These are phyloP conservation scores for Sphaerosporella brunnea DNA, from an alignment of 495 filamentous ascomycete genomes.

Conservation along the genomic window DNA sequence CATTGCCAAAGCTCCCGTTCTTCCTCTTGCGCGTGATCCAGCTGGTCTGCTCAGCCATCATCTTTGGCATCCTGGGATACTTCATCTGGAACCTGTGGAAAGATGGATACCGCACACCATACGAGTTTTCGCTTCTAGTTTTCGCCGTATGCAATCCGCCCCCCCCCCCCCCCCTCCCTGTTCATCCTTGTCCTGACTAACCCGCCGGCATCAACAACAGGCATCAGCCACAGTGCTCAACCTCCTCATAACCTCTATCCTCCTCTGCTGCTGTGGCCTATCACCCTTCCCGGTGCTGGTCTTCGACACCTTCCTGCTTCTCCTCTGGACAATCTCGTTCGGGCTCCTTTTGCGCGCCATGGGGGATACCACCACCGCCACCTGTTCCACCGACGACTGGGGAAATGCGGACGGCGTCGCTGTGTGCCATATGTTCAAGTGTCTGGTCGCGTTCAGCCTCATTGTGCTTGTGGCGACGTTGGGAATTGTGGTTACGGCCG, in stretches of 20 bases:
- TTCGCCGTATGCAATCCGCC: slow-evolving; percentile 9
- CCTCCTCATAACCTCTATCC: slow-evolving; percentile 5
- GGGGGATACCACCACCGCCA: slow-evolving; percentile 15
- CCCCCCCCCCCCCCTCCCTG: too few species aligned
- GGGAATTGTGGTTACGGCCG: neutral
- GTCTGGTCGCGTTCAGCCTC: slow-evolving; percentile 15
- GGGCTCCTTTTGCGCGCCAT: slow-evolving; percentile 17
- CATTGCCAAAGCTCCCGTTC: slow-evolving; percentile 14
- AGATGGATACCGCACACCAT: slow-evolving; percentile 18
- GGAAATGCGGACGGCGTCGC: slow-evolving; percentile 14
- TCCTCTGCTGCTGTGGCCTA: slow-evolving; percentile 15
- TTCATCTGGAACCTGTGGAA: slow-evolving; percentile 18
- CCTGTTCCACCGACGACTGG: slow-evolving; percentile 13
- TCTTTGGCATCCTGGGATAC: slow-evolving; percentile 16
- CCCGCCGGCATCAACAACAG: neutral
- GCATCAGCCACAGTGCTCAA: slow-evolving; percentile 13
- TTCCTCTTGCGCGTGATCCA: slow-evolving; percentile 16
- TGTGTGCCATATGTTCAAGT: slow-evolving; percentile 24
- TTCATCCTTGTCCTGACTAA: neutral
- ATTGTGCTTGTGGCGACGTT: neutral
- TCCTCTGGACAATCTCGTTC: slow-evolving; percentile 15
- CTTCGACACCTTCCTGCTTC: slow-evolving; percentile 12
- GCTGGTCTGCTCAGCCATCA: slow-evolving; percentile 6
- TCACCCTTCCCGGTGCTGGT: slow-evolving; percentile 11
- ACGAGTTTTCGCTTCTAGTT: slow-evolving; percentile 17